Evolutionary conservation across 345 rosid species (phyloP), one percentile per base, ranked within the genome.

Genomic region (Capsella bursapastoris): DNA sequence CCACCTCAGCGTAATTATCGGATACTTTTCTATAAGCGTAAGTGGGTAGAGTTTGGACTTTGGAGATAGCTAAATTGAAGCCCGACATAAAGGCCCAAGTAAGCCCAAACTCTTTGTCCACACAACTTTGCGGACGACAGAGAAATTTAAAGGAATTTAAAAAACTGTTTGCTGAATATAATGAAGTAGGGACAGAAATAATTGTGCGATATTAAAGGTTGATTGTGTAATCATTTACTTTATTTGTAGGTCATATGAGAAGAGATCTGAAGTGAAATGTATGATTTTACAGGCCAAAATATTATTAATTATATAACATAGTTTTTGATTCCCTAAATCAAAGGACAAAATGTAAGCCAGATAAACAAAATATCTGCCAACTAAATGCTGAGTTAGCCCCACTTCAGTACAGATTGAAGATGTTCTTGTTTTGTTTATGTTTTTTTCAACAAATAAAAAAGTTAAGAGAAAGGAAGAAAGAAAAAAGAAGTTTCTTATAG

Each of bases 231-330:
- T 75, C 49, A 27, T 68, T 53, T 56, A 56, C 80, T 37, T 63
- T 70, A 63, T 55, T 64, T 68, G 53, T 70, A 63, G 71, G 80
- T 70, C 80, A 56, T 64, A 48, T 38, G 53, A 76, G 43, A 70
- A 63, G 53, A 37, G 6, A 56, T 12, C 16, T 27, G 73, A 67
- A 67, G 5, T 45, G 74, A 75, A 68, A 52, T 59, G 73, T 59
- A 4, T 60, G 79, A 60, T 68, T 59, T 75, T 29, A 73, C 64
- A 64, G 49, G 77, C 50, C 47, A 44, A 47, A 73, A 45, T 45
- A 53, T 68, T 75, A 67, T 67, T 44, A 4, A 38, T 37, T 45
- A 27, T 34, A 34, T 34, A 34, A 34, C 37, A 5, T 34, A 1
- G 25, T 57, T 48, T 74, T 58, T 41, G 32, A 56, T 70, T 76